These are phyloP conservation scores for Helenozyma baotianmanensis DNA, from an alignment of 805 yeast genomes.

Conservation along the genomic window DNA sequence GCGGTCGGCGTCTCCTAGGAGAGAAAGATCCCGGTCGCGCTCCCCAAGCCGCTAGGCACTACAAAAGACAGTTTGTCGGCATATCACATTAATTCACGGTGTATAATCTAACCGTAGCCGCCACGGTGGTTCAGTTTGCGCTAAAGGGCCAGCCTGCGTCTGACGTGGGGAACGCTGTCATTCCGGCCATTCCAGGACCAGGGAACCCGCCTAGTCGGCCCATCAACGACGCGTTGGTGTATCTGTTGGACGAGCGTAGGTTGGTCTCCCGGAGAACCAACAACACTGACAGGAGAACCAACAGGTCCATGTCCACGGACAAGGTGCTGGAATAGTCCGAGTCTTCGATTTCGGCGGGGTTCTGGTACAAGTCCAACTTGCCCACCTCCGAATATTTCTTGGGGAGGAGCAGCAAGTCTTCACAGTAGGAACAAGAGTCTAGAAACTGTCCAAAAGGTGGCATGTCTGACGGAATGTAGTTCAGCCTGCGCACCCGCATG, in stretches of 20 bases:
- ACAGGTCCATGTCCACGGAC: conserved; percentile 28
- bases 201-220: neutral
- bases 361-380: conserved; percentile 32
- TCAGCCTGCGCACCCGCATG: conserved; percentile 4
- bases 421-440: conserved; percentile 24
- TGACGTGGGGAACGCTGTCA: neutral
- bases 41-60: conserved; percentile 19
- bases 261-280: conserved; percentile 30
- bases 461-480: conserved; percentile 23
- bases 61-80: too few species aligned
- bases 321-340: conserved; percentile 22
- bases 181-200: neutral
- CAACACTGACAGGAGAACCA: conserved; percentile 28
- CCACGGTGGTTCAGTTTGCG: too few species aligned
- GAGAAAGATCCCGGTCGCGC: conserved; percentile 38
- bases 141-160: too few species aligned
- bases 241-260: conserved; percentile 17
- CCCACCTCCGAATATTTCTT: conserved; percentile 34
- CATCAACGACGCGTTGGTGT: neutral
- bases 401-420: conserved; percentile 23
- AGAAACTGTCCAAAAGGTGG: conserved; percentile 38
- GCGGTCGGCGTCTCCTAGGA: conserved; percentile 30
- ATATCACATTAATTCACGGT: too few species aligned
- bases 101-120: too few species aligned
- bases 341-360: conserved; percentile 8